phyloP scores from a whole-genome alignment of 2,329 filamentous ascomycete species.

The Ceratocystis harringtonii region DNA sequence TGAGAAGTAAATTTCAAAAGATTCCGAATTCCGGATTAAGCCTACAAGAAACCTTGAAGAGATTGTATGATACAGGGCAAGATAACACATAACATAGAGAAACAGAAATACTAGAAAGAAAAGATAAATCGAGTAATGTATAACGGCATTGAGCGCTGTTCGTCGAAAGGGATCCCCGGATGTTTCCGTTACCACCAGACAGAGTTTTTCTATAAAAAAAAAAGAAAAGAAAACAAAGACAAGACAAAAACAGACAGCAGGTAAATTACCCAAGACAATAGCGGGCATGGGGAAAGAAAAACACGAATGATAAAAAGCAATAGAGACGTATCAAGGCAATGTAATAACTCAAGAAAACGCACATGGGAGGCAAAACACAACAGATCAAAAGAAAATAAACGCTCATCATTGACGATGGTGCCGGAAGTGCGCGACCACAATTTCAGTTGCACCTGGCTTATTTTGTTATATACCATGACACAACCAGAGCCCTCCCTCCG shows the following conservation, averaged over 20 bases:
- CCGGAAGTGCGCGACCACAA: not conserved
- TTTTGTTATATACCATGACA: not conserved
- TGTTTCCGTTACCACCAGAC: slow-evolving; percentile 3
- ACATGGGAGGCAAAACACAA: slow-evolving; percentile 5
- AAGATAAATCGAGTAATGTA: not conserved
- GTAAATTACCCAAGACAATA: not conserved
- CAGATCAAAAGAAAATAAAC: slow-evolving; percentile 9
- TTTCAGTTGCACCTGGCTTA: not conserved
- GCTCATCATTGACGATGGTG: not conserved
- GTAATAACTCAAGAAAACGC: not conserved
- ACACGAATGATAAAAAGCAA: not conserved
- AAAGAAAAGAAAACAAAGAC: not conserved
- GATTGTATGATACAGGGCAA: not conserved
- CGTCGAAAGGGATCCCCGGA: not conserved
- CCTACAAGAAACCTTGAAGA: not conserved
- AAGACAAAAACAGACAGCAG: not conserved
- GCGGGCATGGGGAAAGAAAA: not conserved
- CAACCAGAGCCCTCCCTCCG: no score
- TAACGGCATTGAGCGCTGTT: slow-evolving; percentile 1
- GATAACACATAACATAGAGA: not conserved
- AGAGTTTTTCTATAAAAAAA: not conserved
- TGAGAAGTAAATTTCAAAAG: no score
- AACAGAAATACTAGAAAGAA: not conserved
- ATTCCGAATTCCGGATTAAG: no score
- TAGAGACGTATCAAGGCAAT: not conserved